Percentiles rank a stretch among this genome's conserved stretches.
phyloP scores from a whole-genome alignment of 2,329 filamentous ascomycete genomes.

The Trichophyton benhamiae region DNA sequence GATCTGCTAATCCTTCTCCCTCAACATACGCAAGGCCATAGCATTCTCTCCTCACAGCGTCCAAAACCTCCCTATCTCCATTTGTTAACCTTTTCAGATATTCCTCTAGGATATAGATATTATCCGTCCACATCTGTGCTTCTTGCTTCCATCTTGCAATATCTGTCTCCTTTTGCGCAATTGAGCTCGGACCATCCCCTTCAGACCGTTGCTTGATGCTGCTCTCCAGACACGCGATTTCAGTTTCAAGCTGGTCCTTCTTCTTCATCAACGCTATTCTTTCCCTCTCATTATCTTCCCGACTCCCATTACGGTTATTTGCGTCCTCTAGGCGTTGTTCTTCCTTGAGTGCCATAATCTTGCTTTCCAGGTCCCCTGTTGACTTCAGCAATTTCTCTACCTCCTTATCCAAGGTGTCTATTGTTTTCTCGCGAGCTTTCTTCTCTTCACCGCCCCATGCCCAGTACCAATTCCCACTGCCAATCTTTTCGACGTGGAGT shows the following conservation, averaged over 20 bases:
- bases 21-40: conserved; percentile 47
- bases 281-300: conserved; percentile 13
- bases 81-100: conserved; percentile 28
- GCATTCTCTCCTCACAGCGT: conserved; percentile 32
- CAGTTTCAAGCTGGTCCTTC: conserved; percentile 7
- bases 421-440: conserved; percentile 18
- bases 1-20: conserved; percentile 38
- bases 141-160: conserved; percentile 21
- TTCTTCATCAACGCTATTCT: conserved; percentile 7
- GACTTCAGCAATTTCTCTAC: conserved; percentile 19
- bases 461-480: conserved; percentile 63
- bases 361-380: conserved; percentile 15
- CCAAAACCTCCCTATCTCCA: conserved; percentile 35
- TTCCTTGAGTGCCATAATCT: conserved; percentile 12
- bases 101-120: conserved; percentile 33
- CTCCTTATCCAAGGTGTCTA: conserved; percentile 24
- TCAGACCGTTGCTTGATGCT: conserved; percentile 21
- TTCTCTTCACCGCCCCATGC: conserved; percentile 49
- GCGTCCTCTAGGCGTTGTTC: conserved; percentile 10
- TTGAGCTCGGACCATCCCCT: conserved; percentile 7
- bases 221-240: conserved; percentile 5
- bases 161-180: conserved; percentile 27
- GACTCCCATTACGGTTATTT: conserved; percentile 3
- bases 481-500: conserved; percentile 57
- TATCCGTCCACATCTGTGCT: conserved; percentile 33